Percentiles rank a stretch among this genome's conserved stretches.
Evolutionary conservation across 2,329 filamentous ascomycete species (phyloP).

Genomic region (Colletotrichum sp.): DNA sequence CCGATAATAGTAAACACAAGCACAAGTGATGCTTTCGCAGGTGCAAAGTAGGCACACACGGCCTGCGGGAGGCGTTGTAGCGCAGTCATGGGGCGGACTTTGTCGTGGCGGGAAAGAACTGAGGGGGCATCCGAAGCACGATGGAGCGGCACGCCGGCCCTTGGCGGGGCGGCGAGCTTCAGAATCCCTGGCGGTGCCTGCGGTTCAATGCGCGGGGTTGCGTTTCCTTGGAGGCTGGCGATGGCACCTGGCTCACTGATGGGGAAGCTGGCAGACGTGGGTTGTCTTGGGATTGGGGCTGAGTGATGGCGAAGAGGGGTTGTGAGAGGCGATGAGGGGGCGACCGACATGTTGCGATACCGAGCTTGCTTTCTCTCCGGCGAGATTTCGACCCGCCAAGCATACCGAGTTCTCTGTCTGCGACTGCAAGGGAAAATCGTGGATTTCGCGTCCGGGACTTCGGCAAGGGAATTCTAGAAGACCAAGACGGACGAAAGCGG

Average conservation of each 20-base stretch:
- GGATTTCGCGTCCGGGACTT: background rate
- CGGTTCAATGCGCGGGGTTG: background rate
- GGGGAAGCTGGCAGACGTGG: background rate
- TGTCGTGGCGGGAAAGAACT: background rate
- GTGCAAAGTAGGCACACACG: background rate
- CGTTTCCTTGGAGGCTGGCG: background rate
- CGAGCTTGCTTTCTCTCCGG: background rate
- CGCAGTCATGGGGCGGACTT: background rate
- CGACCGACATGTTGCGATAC: background rate
- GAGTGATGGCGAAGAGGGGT: background rate
- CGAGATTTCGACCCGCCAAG: background rate
- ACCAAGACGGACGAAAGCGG: background rate
- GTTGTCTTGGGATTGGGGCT: background rate
- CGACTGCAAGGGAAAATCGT: background rate
- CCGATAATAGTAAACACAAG: background rate
- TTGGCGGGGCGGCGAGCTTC: background rate
- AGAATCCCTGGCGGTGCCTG: background rate
- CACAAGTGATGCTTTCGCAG: background rate
- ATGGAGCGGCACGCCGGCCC: background rate
- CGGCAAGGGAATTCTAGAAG: background rate
- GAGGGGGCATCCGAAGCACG: background rate
- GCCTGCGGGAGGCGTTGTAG: background rate
- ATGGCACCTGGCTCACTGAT: background rate
- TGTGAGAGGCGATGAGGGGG: background rate
- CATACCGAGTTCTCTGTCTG: background rate